Evolutionary conservation across 2,329 filamentous ascomycete genomes (phyloP).

Genomic region (Sporothrix brasiliensis): DNA sequence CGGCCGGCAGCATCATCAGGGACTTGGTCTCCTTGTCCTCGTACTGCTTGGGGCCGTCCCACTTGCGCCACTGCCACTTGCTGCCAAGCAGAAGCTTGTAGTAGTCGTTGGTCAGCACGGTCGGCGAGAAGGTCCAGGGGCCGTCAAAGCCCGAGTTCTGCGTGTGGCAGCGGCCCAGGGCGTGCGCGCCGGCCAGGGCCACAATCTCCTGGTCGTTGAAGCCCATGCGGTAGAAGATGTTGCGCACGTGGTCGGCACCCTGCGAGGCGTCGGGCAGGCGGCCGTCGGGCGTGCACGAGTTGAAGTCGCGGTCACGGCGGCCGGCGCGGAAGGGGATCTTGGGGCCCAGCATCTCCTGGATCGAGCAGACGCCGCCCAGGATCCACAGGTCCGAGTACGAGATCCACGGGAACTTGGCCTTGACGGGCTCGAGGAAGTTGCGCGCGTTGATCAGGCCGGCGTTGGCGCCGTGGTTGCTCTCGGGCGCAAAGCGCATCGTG

Average conservation of each 20-base stretch:
- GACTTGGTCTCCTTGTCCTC: constrained; percentile 85
- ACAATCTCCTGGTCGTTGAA: constrained; percentile 98
- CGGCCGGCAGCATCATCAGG: constrained; percentile 96
- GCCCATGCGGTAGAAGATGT: constrained; percentile 95
- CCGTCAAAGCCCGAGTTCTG: constrained; percentile 87
- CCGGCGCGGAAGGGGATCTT: constrained; percentile 86
- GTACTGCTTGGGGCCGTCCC: constrained; percentile 88
- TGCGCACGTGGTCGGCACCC: constrained; percentile 78
- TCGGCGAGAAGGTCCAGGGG: constrained; percentile 90
- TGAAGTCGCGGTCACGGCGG: constrained; percentile 74
- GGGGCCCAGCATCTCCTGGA: constrained; percentile 95
- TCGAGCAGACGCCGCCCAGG: constrained; percentile 76
- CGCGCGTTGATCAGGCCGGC: constrained; percentile 84
- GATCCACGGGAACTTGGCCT: constrained; percentile 93
- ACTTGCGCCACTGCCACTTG: constrained; percentile 92
- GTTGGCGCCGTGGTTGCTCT: constrained; percentile 89
- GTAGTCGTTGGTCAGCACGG: constrained; percentile 92
- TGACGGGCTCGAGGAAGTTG: constrained; percentile 90
- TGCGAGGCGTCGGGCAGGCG: constrained; percentile 74
- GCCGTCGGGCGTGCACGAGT: constrained; percentile 90
- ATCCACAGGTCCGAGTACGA: constrained; percentile 97
- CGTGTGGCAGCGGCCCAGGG: constrained; percentile 82
- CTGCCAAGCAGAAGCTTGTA: constrained; percentile 84
- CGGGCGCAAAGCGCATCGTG: constrained; percentile 93
- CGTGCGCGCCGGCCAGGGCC: constrained; percentile 81